Evolutionary conservation across 2,329 filamentous ascomycete genomes (phyloP).

Genomic region (Lecanicillium sp.): DNA sequence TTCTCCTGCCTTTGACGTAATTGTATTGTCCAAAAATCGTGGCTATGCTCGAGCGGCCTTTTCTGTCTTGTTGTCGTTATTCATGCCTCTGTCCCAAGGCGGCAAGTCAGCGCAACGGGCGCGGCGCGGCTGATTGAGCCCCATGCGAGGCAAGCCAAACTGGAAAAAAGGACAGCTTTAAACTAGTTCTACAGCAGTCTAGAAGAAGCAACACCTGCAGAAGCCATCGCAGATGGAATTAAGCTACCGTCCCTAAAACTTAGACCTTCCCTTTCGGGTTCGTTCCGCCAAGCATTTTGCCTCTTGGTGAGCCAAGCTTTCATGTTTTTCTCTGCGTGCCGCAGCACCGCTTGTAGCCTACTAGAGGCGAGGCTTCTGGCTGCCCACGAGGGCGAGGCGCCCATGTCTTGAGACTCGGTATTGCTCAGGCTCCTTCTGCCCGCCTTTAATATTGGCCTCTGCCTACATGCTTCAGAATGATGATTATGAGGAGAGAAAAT

Average conservation of each 20-base stretch:
- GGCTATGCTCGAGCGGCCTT: constrained; percentile 2
- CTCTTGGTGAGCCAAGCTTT: constrained; percentile 3
- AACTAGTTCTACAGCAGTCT: too few species aligned
- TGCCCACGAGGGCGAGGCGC: not conserved
- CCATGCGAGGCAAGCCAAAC: not conserved
- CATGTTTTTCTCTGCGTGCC: not conserved
- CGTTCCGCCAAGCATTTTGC: constrained; percentile 8
- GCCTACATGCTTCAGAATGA: not conserved
- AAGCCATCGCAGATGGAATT: constrained; percentile 9
- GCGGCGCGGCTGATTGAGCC: too few species aligned
- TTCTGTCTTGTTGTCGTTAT: not conserved
- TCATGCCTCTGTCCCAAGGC: not conserved
- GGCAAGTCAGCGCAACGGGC: not conserved
- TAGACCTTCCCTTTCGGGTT: constrained; percentile 11
- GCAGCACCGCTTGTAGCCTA: not conserved
- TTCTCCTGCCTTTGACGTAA: not conserved
- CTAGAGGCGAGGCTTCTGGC: too few species aligned
- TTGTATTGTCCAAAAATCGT: not conserved
- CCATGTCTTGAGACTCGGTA: not conserved
- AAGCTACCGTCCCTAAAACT: not conserved
- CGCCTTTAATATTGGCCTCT: constrained; percentile 4
- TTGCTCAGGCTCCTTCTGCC: constrained; percentile 11
- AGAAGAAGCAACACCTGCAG: not conserved
- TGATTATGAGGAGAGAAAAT: not conserved
- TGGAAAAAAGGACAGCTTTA: not conserved